Conservation (phyloP, 805 yeast species). For the Candida ipomoeae region DNA sequence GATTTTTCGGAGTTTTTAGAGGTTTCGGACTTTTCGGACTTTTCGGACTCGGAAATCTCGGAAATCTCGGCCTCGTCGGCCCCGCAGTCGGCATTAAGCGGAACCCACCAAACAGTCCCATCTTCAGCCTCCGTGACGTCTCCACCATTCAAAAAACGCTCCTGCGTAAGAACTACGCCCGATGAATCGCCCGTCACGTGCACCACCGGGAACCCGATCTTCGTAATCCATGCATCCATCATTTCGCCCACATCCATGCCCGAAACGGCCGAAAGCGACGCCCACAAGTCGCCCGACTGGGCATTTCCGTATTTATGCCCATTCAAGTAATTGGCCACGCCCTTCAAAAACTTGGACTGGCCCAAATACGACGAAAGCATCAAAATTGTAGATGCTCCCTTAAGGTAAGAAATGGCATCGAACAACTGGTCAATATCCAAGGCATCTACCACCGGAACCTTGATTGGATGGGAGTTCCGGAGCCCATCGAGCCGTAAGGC, state of each 20-base stretch:
- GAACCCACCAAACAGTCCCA: slow-evolving; percentile 56
- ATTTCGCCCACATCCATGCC: slow-evolving; percentile 55
- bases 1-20: no score
- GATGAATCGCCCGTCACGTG: slow-evolving; percentile 38
- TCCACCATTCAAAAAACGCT: slow-evolving; percentile 60
- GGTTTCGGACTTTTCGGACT: neutral
- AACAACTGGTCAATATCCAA: slow-evolving; percentile 78
- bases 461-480: slow-evolving; percentile 71
- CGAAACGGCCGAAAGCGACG: slow-evolving; percentile 56
- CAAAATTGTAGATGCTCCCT: slow-evolving; percentile 74
- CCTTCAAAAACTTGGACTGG: slow-evolving; percentile 61
- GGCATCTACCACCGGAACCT: slow-evolving; percentile 76
- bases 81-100: slow-evolving; percentile 30
- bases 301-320: slow-evolving; percentile 66
- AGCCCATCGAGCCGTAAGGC: slow-evolving; percentile 55
- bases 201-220: slow-evolving; percentile 70
- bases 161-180: slow-evolving; percentile 44
- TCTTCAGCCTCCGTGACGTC: slow-evolving; percentile 58
- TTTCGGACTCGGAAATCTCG: neutral
- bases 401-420: slow-evolving; percentile 75
- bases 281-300: slow-evolving; percentile 70
- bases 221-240: slow-evolving; percentile 70
- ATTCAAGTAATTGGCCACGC: slow-evolving; percentile 66
- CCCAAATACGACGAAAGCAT: slow-evolving; percentile 76
- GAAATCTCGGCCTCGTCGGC: neutral